A percentile compares a stretch with the other conserved stretches of the same genome.
phyloP scores from a whole-genome alignment of 2,329 filamentous ascomycete genomes.

The Ophiocordyceps unilateralis region DNA sequence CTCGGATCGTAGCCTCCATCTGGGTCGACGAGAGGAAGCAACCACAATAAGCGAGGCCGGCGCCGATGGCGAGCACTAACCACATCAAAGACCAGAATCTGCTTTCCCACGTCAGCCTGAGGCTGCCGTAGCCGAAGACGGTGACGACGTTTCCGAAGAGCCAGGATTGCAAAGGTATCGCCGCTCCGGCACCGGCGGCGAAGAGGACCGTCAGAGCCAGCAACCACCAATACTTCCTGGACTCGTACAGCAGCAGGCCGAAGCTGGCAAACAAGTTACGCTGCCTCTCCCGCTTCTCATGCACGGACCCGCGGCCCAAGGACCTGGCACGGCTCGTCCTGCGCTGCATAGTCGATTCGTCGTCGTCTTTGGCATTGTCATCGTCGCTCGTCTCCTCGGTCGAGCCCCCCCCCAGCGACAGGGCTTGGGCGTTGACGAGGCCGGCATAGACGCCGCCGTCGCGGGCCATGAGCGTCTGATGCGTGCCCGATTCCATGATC shows the following conservation, averaged over 20 bases:
- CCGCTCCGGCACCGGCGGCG: slow-evolving; percentile 24
- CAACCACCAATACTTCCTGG: slow-evolving; percentile 29
- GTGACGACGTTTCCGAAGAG: slow-evolving; percentile 36
- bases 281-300: slow-evolving; percentile 13
- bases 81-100: slow-evolving; percentile 53
- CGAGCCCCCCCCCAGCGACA: slow-evolving; percentile 35
- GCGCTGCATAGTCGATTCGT: slow-evolving; percentile 19
- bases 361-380: slow-evolving; percentile 14
- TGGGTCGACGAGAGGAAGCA: slow-evolving; percentile 21
- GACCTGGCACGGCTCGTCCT: slow-evolving; percentile 28
- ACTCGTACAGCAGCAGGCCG: slow-evolving; percentile 38
- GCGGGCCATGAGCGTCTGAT: slow-evolving; percentile 48
- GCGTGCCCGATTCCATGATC: slow-evolving; percentile 58
- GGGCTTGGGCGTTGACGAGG: slow-evolving; percentile 46
- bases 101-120: slow-evolving; percentile 20
- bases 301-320: slow-evolving; percentile 9
- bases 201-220: slow-evolving; percentile 32
- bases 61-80: slow-evolving; percentile 35
- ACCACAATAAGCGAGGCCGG: slow-evolving; percentile 34
- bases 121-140: slow-evolving; percentile 23
- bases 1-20: slow-evolving; percentile 29
- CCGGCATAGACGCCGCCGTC: slow-evolving; percentile 47
- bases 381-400: slow-evolving; percentile 17
- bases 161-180: slow-evolving; percentile 33
- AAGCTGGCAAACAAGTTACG: slow-evolving; percentile 34